Evolutionary conservation across 2,329 filamentous ascomycete genomes (phyloP), one percentile per base, ranked within the genome.

Genomic region (Beauveria asiatica): DNA sequence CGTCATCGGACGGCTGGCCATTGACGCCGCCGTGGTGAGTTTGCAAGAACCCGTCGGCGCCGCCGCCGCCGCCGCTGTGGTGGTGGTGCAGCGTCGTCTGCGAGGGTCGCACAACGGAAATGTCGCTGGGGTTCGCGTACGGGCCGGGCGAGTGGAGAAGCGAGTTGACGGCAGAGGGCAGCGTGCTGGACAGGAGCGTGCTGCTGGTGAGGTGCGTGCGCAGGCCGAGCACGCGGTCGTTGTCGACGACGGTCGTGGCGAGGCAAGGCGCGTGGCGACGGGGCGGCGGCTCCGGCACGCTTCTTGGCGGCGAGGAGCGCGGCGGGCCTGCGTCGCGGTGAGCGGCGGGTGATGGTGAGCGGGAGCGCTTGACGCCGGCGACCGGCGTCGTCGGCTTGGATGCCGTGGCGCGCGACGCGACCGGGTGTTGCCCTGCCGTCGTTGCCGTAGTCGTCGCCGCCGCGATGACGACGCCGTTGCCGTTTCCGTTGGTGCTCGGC

Each of bases 51-150:
- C 67, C 65, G 52, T 60, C 64, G 52, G 60, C 64, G 21, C 67
- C 65, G 51, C 61, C 64, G 21, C 63, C 63, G 60, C 66, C 17
- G 39, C 5, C 11, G 30, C 8, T 1, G 41, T 9, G 7, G 39
- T 69, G 66, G 48, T 70, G 13, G 23, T 69, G 72, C 54, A 66
- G 72, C 65, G 55, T 58, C 23, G 67, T 73, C 69, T 68, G 76
- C 57, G 70, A 78, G 66, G 67, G 79, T 62, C 67, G 60, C 39
- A 75, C 65, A 46, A 73, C 70, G 54, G 80, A 76, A 48, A 83
- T 78, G 65, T 81, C 77, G 67, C 70, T 75, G 2, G 77, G 74
- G 65, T 80, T 76, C 62, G 77, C 75, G 68, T 80, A 82, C 13
- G 75, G 71, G 65, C 74, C 67, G 62, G 69, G n/a, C 16, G 72